Percentiles rank a stretch among this genome's conserved stretches.
These are phyloP conservation scores for Phytomonas sp. DNA, from an alignment of 208 protist genomes.

Conservation along the genomic window DNA sequence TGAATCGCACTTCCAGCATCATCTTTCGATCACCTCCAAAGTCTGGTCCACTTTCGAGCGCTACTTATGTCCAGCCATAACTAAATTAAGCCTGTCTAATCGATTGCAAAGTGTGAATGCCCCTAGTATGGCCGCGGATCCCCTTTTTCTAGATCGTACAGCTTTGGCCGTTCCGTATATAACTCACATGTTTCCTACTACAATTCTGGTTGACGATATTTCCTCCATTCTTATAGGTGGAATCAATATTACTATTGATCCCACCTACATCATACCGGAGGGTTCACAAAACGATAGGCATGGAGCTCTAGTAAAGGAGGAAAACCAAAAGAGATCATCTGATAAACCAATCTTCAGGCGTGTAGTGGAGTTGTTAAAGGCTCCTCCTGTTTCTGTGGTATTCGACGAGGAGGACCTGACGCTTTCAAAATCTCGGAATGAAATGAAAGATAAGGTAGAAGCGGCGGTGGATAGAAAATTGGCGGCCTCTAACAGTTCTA, in stretches of 20 bases:
- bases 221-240: not conserved
- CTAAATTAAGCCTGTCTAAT: not conserved
- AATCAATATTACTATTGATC: not conserved
- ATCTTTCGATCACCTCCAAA: conserved; percentile 71
- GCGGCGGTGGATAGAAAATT: not conserved
- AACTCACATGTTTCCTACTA: not conserved
- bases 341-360: not conserved
- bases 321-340: not conserved
- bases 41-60: conserved; percentile 71
- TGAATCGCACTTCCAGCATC: conserved; percentile 33
- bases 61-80: conserved; percentile 30
- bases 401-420: not conserved
- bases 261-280: not conserved
- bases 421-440: not conserved
- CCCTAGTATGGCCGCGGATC: not conserved
- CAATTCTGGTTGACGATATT: not conserved
- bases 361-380: not conserved
- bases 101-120: not conserved
- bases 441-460: not conserved
- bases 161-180: not conserved
- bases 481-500: not conserved
- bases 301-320: not conserved
- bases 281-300: not conserved
- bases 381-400: not conserved
- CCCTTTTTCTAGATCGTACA: not conserved